phyloP scores from a whole-genome alignment of 2,329 filamentous ascomycete species.

The Aspergillus latus region DNA sequence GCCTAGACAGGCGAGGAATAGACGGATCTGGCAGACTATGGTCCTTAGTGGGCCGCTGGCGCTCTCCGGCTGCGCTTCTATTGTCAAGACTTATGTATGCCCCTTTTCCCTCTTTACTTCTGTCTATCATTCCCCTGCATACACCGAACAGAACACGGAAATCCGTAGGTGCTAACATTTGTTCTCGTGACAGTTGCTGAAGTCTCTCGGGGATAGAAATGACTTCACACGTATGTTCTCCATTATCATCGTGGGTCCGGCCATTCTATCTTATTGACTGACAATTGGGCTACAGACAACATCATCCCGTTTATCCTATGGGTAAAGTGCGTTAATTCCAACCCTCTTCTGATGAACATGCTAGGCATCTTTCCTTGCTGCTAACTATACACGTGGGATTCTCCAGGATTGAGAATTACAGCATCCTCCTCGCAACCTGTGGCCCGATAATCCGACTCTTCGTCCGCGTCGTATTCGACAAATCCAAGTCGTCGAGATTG shows the following conservation, averaged over 20 bases:
- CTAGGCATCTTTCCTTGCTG: too few relatives aligned
- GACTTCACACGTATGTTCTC: conserved; percentile 33
- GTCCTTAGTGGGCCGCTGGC: conserved; percentile 36
- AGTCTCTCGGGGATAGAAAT: conserved; percentile 33
- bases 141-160: too few relatives aligned
- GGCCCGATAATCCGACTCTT: conserved; percentile 37
- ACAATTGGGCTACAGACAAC: conserved; percentile 23
- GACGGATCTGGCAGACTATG: conserved; percentile 38
- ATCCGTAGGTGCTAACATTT: too few relatives aligned
- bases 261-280: too few relatives aligned
- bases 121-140: too few relatives aligned
- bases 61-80: conserved; percentile 37
- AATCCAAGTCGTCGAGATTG: conserved; percentile 14
- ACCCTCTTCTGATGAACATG: too few relatives aligned
- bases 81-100: conserved; percentile 38
- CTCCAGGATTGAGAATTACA: conserved; percentile 41
- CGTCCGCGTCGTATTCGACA: conserved; percentile 22
- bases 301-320: conserved; percentile 37
- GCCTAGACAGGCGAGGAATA: conserved; percentile 27
- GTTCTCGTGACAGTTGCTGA: conserved; percentile 27
- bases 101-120: not conserved
- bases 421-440: conserved; percentile 37
- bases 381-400: not conserved
- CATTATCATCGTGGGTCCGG: not conserved
- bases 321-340: conserved; percentile 34